Percentiles rank a stretch among this genome's conserved stretches.
Evolutionary conservation across 768 basidiomycete species (phyloP).

Genomic region (Boletus rex-veris): DNA sequence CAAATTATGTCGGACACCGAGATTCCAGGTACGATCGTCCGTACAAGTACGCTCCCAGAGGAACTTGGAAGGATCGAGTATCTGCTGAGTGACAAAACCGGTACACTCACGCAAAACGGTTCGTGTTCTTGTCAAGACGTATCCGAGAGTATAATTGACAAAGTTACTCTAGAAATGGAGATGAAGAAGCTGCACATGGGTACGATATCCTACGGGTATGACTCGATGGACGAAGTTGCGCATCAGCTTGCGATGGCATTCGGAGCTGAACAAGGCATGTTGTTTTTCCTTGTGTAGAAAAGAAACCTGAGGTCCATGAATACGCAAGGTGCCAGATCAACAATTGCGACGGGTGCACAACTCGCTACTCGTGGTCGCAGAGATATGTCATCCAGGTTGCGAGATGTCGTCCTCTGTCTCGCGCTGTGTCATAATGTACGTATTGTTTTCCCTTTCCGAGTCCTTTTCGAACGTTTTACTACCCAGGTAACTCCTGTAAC

Average conservation of each 20-base stretch:
- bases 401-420: conserved; percentile 88
- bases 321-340: conserved; percentile 44
- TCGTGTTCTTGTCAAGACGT: conserved; percentile 15
- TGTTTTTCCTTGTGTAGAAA: neutral
- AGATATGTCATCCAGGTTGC: conserved; percentile 92
- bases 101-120: conserved; percentile 98
- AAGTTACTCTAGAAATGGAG: conserved; percentile 79
- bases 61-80: conserved; percentile 96
- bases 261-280: conserved; percentile 57
- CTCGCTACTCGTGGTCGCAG: conserved; percentile 83
- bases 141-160: neutral
- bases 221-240: conserved; percentile 98
- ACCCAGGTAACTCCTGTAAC: conserved; percentile 90
- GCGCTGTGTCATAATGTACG: conserved; percentile 94
- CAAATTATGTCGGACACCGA: conserved; percentile 92
- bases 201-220: conserved; percentile 93
- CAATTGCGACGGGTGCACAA: conserved; percentile 70
- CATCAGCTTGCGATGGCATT: conserved; percentile 89
- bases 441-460: conserved; percentile 1
- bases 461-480: neutral
- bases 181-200: conserved; percentile 99
- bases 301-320: neutral
- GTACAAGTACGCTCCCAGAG: conserved; percentile 96
- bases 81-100: conserved; percentile 95
- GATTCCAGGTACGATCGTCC: conserved; percentile 93